These are phyloP conservation scores for Aspergillus indologenus DNA, from an alignment of 495 filamentous ascomycete species.

Conservation along the genomic window DNA sequence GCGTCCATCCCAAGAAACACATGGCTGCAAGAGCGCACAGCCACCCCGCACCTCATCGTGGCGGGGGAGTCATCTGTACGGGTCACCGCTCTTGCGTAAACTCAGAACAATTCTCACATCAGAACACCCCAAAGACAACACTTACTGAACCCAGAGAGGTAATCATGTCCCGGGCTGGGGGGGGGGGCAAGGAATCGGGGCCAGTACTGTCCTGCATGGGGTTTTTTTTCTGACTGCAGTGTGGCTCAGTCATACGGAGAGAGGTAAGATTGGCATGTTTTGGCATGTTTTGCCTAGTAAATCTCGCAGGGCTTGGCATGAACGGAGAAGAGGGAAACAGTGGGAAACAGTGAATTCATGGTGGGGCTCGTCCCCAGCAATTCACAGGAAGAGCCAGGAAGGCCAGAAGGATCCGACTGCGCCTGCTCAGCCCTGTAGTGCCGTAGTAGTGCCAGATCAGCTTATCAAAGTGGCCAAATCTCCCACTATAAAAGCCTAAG, in stretches of 20 bases:
- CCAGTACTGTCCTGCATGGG: not conserved
- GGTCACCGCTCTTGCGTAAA: not conserved
- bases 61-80: not conserved
- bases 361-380: constrained; percentile 6
- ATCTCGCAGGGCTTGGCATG: constrained; percentile 6
- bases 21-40: not conserved
- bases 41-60: constrained; percentile 1
- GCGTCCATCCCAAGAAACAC: not conserved
- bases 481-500: constrained; percentile 19
- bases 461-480: constrained; percentile 19
- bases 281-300: constrained; percentile 4
- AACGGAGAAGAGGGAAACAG: not conserved
- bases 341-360: not conserved
- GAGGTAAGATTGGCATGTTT: constrained; percentile 5
- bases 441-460: constrained; percentile 19
- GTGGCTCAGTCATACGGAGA: not conserved
- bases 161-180: no score
- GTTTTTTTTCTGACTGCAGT: not conserved
- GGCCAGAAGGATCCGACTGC: not conserved
- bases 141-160: not conserved
- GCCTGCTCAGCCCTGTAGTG: constrained; percentile 18
- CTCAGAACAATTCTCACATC: not conserved
- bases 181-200: not conserved
- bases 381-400: not conserved
- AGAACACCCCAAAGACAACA: not conserved